phyloP scores from a whole-genome alignment of 768 basidiomycete genomes.

The Serendipita vermifera region DNA sequence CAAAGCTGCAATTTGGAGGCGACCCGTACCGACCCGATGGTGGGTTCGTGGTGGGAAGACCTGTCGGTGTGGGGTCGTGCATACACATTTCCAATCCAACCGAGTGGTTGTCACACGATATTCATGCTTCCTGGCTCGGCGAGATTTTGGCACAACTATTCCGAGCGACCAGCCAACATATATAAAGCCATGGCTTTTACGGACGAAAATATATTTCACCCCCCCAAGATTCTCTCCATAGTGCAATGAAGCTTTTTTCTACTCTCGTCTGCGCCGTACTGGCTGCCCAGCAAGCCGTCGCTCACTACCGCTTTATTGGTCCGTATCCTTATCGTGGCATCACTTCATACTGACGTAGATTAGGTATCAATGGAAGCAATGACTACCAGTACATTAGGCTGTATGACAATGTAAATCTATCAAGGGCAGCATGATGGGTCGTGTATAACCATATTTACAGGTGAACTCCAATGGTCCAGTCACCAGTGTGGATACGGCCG shows the following conservation, averaged over 20 bases:
- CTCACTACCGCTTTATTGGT: conserved; percentile 6
- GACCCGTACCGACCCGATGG: no score
- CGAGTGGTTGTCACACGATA: no score
- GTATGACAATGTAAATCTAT: background rate
- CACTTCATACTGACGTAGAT: background rate
- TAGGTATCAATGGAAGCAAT: conserved; percentile 3
- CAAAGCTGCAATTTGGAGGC: no score
- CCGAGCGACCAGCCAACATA: no score
- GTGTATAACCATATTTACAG: background rate
- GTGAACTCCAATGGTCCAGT: conserved; percentile 6
- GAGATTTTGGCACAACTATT: no score
- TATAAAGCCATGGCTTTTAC: no score
- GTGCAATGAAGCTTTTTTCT: background rate
- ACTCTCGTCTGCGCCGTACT: background rate
- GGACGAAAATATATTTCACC: no score
- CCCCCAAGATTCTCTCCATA: no score
- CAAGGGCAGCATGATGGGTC: background rate
- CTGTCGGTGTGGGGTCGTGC: no score
- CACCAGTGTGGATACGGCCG: conserved; percentile 3
- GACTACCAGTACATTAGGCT: conserved; percentile 3
- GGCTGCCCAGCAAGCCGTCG: background rate
- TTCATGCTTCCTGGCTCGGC: no score
- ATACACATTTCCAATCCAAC: no score
- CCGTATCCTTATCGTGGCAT: background rate
- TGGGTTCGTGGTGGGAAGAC: no score